Evolutionary conservation across 2,329 filamentous ascomycete species (phyloP).

Genomic region (Fusarium penzigii): DNA sequence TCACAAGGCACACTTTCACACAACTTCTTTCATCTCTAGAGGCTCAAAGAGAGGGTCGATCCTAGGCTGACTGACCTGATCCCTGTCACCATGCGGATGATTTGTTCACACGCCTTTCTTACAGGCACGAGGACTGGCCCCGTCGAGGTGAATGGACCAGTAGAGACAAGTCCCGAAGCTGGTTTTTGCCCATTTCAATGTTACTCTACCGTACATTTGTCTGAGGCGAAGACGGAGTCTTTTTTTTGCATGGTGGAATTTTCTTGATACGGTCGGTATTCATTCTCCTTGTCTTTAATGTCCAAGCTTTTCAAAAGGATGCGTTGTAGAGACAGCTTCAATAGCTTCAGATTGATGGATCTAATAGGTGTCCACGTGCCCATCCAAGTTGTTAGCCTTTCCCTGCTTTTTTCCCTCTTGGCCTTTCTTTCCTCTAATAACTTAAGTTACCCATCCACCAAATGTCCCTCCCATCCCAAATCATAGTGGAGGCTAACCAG

Average conservation of each 20-base stretch:
- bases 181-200: too few relatives aligned
- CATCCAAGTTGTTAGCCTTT: too few relatives aligned
- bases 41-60: not conserved
- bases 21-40: not conserved
- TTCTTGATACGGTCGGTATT: not conserved
- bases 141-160: not conserved
- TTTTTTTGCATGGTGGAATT: not conserved
- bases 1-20: not conserved
- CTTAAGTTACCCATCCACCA: too few relatives aligned
- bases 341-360: too few relatives aligned
- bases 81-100: not conserved
- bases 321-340: too few relatives aligned
- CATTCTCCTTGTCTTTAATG: too few relatives aligned
- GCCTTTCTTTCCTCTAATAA: too few relatives aligned
- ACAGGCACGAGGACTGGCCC: not conserved
- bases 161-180: not conserved
- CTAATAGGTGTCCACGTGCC: too few relatives aligned
- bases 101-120: not conserved
- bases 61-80: not conserved
- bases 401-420: too few relatives aligned
- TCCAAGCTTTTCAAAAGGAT: too few relatives aligned
- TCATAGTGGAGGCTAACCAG: too few relatives aligned
- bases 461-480: too few relatives aligned
- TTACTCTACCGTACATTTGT: not conserved
- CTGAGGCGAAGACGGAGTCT: not conserved